Percentiles rank a stretch among this genome's conserved stretches.
phyloP scores from a whole-genome alignment of 2,329 filamentous ascomycete species.

The Claviceps africana region DNA sequence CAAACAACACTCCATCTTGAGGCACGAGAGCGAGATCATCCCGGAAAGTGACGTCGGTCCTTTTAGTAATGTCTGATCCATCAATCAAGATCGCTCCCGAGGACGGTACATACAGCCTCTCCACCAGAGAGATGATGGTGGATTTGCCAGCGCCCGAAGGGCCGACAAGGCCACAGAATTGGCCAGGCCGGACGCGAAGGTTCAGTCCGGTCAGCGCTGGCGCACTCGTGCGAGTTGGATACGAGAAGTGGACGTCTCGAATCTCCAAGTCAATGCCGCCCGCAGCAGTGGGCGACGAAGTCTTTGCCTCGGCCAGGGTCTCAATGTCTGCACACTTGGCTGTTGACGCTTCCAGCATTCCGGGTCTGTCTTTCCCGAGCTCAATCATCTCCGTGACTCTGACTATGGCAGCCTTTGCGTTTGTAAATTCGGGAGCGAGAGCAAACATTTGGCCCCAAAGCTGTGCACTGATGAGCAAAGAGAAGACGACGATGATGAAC shows the following conservation, averaged over 20 bases:
- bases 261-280: conserved; percentile 29
- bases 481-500: conserved; percentile 56
- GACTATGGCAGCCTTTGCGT: conserved; percentile 2
- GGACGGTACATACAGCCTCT: conserved; percentile 39
- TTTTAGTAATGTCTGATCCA: not conserved
- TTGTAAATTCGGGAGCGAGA: conserved; percentile 40
- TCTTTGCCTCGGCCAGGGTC: conserved; percentile 10
- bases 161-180: conserved; percentile 22
- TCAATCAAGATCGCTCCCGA: conserved; percentile 39
- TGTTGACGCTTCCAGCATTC: not conserved
- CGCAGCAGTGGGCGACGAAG: conserved; percentile 21
- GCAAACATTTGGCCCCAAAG: conserved; percentile 45
- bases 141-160: conserved; percentile 33
- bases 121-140: conserved; percentile 30
- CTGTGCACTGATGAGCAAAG: conserved; percentile 47
- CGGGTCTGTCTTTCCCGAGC: not conserved
- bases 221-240: conserved; percentile 1
- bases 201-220: not conserved
- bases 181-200: not conserved
- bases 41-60: conserved; percentile 29
- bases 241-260: conserved; percentile 6
- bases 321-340: not conserved
- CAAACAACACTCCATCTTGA: conserved; percentile 36
- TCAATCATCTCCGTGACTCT: not conserved
- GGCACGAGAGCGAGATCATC: conserved; percentile 33